These are phyloP conservation scores for Noccaea caerulescens DNA, from an alignment of 345 rosid species.

Conservation along the genomic window DNA sequence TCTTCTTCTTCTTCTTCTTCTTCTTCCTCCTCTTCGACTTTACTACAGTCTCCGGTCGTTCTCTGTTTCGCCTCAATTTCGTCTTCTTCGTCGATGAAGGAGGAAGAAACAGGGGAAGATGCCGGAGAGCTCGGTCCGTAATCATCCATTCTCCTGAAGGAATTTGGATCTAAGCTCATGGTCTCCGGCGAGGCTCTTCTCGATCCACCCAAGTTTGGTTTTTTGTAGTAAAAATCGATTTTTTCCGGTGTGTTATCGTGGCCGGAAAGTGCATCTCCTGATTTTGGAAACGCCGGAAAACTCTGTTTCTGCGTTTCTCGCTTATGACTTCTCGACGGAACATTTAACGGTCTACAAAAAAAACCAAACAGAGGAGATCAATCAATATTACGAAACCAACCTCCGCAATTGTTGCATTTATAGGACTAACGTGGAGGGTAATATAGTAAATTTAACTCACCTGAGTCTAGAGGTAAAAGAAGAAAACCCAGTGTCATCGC, in stretches of 20 bases:
- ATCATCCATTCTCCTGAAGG: slow-evolving; percentile 60
- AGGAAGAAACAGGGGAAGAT: slow-evolving; percentile 74
- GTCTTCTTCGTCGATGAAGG: slow-evolving; percentile 47
- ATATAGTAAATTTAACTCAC: slow-evolving; percentile 35
- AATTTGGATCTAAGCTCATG: slow-evolving; percentile 60
- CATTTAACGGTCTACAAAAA: slow-evolving; percentile 66
- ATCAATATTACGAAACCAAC: not conserved
- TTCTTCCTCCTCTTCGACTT: slow-evolving; percentile 47
- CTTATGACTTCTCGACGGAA: slow-evolving; percentile 57
- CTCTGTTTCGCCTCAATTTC: slow-evolving; percentile 44
- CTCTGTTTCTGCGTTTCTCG: slow-evolving; percentile 46
- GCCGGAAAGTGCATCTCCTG: slow-evolving; percentile 40
- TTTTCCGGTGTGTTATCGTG: slow-evolving; percentile 48
- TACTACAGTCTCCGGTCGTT: slow-evolving; percentile 31
- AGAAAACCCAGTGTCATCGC: slow-evolving; percentile 69
- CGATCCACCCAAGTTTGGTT: slow-evolving; percentile 43
- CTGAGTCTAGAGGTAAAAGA: slow-evolving; percentile 87
- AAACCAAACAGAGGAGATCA: not conserved
- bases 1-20: slow-evolving; percentile 65
- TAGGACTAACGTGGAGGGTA: not conserved
- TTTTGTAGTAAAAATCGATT: slow-evolving; percentile 35
- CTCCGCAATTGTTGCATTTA: not conserved
- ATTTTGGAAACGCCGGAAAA: slow-evolving; percentile 42
- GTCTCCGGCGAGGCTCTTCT: slow-evolving; percentile 72
- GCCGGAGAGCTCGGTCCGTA: slow-evolving; percentile 66